Evolutionary conservation across 495 filamentous ascomycete genomes (phyloP), one percentile per base, ranked within the genome.

Genomic region (Penicillium odoratum): DNA sequence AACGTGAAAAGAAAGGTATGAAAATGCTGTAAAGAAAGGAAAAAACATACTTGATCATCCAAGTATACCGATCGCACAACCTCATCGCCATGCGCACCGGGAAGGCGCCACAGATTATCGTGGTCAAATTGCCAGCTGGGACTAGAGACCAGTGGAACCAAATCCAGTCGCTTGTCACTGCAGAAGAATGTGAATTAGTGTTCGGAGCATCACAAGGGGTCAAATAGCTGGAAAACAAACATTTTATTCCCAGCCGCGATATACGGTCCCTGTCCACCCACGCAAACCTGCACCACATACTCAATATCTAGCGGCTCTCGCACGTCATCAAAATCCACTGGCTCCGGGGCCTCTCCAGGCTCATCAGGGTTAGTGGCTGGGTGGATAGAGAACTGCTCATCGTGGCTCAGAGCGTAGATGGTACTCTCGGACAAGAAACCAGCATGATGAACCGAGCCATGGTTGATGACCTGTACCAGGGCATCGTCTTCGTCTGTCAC

Each of bases 401-500:
- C 91, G 66, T 92, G 88, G 57, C 88, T 92, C 3, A 93, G 70
- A 15, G 86, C 89, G 65, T 82, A 93, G 60, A 93, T 82, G 53
- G 87, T 82, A 7, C 77, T 81, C 29, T 83, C 74, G 54, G 77
- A 81, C 5, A 97, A 74, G 69, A 96, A 97, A 15, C 87, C 90
- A 18, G 91, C 87, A 58, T 87, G 90, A 70, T 96, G 91, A 36
- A 98, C 84, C 3, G 92, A 93, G 59, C 79, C 85, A 69, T 94
- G 90, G 74, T 98, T 97, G 71, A 96, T 86, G 11, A 94, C 88
- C 67, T 92, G 89, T 36, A 88, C 74, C 7, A 97, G 75, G 0
- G 92, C 89, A 21, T 96, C 91, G 66, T 97, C 92, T 66, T 95
- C 91, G 64, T 93, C 91, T 26, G 81, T 67, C 38, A 91, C 82